A percentile compares a stretch with the other conserved stretches of the same genome.
These are phyloP conservation scores for Fraxinus paxiana DNA, from an alignment of 305 asterid genomes.

Conservation along the genomic window DNA sequence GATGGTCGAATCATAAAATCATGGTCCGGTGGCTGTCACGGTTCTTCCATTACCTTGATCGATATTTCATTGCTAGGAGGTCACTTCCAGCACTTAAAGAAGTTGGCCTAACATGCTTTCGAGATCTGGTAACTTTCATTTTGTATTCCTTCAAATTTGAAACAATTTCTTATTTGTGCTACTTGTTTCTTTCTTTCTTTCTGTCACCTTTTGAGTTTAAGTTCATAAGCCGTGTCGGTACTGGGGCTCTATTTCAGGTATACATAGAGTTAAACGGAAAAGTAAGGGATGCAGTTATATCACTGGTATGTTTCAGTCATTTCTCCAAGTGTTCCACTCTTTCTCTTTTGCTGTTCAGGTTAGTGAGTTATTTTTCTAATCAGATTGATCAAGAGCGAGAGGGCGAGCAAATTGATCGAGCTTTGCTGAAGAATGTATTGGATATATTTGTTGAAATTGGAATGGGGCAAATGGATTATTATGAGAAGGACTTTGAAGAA, in stretches of 20 bases:
- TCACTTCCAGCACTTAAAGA: conserved; percentile 68
- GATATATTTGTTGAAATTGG: conserved; percentile 87
- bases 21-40: conserved; percentile 86
- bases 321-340: conserved; percentile 8
- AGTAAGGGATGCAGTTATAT: conserved; percentile 76
- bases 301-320: conserved; percentile 45
- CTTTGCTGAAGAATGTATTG: conserved; percentile 66
- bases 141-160: conserved; percentile 8
- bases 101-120: conserved; percentile 79
- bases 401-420: conserved; percentile 79
- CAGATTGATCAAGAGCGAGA: conserved; percentile 83
- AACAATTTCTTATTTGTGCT: conserved; percentile 11
- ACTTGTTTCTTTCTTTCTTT: neutral
- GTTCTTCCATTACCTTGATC: conserved; percentile 74
- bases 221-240: conserved; percentile 9
- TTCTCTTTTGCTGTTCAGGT: conserved; percentile 22
- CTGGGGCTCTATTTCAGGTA: conserved; percentile 45
- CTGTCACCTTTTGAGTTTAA: neutral
- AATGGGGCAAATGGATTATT: conserved; percentile 70
- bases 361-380: conserved; percentile 17
- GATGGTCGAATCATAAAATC: conserved; percentile 78
- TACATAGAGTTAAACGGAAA: conserved; percentile 58
- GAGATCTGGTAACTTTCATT: conserved; percentile 51
- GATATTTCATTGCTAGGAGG: conserved; percentile 74
- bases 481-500: conserved; percentile 69